A percentile compares a stretch with the other conserved stretches of the same genome.
Evolutionary conservation across 441 rosid genomes (phyloP).

Genomic region (Populus hybrid): DNA sequence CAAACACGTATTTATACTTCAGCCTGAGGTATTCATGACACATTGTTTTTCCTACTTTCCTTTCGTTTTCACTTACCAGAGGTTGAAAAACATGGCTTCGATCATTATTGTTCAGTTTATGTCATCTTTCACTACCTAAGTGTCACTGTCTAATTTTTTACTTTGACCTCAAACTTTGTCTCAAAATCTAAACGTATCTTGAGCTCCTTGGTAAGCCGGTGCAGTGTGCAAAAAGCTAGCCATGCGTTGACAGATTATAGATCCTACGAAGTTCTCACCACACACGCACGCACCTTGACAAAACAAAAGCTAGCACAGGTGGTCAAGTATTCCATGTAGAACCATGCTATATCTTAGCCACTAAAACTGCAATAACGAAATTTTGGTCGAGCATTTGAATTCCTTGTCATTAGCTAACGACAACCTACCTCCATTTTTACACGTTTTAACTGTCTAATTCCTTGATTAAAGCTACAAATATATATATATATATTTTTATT

Average conservation of each 20-base stretch:
- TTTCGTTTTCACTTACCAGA: not conserved
- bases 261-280: not conserved
- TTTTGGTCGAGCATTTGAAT: too few species aligned
- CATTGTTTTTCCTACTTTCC: not conserved
- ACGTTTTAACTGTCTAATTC: too few species aligned
- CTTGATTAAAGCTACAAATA: too few species aligned
- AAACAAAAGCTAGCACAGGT: not conserved
- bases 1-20: not conserved
- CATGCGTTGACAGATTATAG: conserved; percentile 4
- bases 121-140: not conserved
- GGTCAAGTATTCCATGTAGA: not conserved
- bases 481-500: too few species aligned
- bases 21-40: not conserved
- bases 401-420: too few species aligned
- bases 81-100: not conserved
- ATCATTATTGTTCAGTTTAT: not conserved
- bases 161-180: not conserved
- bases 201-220: conserved; percentile 10
- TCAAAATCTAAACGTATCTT: not conserved
- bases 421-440: too few species aligned
- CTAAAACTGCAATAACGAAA: not conserved
- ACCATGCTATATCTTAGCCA: not conserved
- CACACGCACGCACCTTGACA: not conserved
- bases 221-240: not conserved
- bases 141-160: not conserved